Percentiles rank a stretch among this genome's conserved stretches.
Evolutionary conservation across 2,329 filamentous ascomycete genomes (phyloP).

Genomic region (Penicillium brevicompactum): DNA sequence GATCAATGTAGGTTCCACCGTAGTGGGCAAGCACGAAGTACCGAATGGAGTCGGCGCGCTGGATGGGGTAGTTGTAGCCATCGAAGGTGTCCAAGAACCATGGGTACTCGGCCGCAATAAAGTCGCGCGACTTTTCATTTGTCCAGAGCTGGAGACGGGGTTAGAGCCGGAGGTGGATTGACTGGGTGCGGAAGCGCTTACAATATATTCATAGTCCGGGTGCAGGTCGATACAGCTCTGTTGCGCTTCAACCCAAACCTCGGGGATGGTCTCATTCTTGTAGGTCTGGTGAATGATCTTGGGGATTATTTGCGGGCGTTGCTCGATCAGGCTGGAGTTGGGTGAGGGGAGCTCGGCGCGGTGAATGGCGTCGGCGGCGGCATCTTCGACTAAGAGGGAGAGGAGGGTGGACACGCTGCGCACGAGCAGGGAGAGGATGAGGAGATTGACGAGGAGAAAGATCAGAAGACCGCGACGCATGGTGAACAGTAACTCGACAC

Average conservation of each 20-base stretch:
- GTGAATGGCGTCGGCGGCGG: conserved; percentile 66
- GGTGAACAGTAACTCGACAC: conserved; percentile 27
- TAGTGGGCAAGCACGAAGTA: conserved; percentile 78
- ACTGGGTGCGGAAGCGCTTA: conserved; percentile 36
- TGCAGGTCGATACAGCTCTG: conserved; percentile 68
- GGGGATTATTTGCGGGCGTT: conserved; percentile 65
- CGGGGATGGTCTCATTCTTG: conserved; percentile 68
- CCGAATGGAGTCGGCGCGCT: conserved; percentile 75
- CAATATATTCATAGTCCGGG: conserved; percentile 73
- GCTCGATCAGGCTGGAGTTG: conserved; percentile 61
- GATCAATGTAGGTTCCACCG: conserved; percentile 79
- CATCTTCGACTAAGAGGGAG: conserved; percentile 69
- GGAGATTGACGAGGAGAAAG: conserved; percentile 66
- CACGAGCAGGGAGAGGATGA: conserved; percentile 66
- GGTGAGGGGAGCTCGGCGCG: conserved; percentile 67
- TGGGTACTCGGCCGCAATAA: conserved; percentile 72
- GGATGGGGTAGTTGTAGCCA: conserved; percentile 72
- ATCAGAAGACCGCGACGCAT: conserved; percentile 65
- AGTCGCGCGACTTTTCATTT: conserved; percentile 67
- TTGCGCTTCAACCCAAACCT: conserved; percentile 66
- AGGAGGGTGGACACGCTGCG: conserved; percentile 72
- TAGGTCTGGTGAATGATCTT: conserved; percentile 81
- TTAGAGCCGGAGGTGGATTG: conserved; percentile 18
- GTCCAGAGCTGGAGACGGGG: conserved; percentile 67
- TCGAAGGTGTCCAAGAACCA: conserved; percentile 78